These are phyloP conservation scores for Aspergillus sp. DNA, from an alignment of 2,329 filamentous ascomycete species.

Conservation along the genomic window DNA sequence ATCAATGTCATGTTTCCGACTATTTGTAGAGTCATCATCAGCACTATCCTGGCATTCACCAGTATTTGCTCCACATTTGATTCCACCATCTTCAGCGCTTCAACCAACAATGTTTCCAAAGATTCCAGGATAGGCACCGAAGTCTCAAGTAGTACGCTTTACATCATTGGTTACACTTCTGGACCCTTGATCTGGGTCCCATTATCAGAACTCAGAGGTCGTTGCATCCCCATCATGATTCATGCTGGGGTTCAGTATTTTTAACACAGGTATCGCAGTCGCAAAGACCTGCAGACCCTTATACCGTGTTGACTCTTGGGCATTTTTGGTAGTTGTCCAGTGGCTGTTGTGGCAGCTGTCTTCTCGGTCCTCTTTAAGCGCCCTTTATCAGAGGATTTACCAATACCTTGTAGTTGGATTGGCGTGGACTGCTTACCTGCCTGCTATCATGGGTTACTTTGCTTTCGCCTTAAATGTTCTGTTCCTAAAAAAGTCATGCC, in stretches of 20 bases:
- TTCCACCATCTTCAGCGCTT: slow-evolving; percentile 59
- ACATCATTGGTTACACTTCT: slow-evolving; percentile 47
- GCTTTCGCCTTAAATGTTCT: slow-evolving; percentile 53
- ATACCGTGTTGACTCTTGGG: slow-evolving; percentile 43
- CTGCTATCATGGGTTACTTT: slow-evolving; percentile 59
- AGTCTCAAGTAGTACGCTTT: slow-evolving; percentile 37
- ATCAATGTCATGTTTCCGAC: neutral
- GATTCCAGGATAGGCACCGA: slow-evolving; percentile 39
- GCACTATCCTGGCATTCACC: slow-evolving; percentile 12
- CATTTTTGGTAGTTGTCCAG: slow-evolving; percentile 37
- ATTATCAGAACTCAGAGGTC: slow-evolving; percentile 52
- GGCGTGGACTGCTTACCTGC: slow-evolving; percentile 48
- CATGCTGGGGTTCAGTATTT: slow-evolving; percentile 35
- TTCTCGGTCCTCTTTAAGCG: slow-evolving; percentile 41
- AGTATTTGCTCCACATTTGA: slow-evolving; percentile 40
- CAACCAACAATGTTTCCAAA: slow-evolving; percentile 48
- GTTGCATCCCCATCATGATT: slow-evolving; percentile 46
- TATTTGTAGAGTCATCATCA: slow-evolving; percentile 24
- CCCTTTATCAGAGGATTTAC: slow-evolving; percentile 48
- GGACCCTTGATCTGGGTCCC: slow-evolving; percentile 59
- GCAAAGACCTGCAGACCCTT: slow-evolving; percentile 34
- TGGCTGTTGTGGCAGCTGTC: slow-evolving; percentile 38
- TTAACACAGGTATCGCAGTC: slow-evolving; percentile 40
- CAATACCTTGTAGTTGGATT: slow-evolving; percentile 38
- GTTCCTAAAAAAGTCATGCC: slow-evolving; percentile 49